phyloP scores from a whole-genome alignment of 495 filamentous ascomycete genomes.

The Melanomma pulvis-pyrius region DNA sequence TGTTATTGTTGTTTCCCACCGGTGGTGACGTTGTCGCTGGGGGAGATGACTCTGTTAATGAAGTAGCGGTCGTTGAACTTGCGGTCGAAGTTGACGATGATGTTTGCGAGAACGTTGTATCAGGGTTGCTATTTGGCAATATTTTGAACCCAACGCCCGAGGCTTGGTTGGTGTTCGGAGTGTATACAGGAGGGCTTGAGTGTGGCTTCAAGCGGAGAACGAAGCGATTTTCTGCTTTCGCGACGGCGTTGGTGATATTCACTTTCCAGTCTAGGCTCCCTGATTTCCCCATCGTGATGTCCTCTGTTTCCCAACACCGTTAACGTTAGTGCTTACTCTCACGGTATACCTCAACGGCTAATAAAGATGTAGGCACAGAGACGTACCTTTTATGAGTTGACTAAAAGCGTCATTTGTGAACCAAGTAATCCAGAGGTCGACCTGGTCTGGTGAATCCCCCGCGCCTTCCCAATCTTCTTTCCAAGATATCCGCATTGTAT shows the following conservation, averaged over 20 bases:
- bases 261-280: not conserved
- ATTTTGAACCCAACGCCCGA: not conserved
- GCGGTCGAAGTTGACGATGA: not conserved
- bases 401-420: not conserved
- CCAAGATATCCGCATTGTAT: not conserved
- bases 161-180: not conserved
- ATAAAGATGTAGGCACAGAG: not conserved
- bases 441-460: not conserved
- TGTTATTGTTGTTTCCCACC: not conserved
- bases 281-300: not conserved
- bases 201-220: not conserved
- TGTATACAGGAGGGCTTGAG: not conserved
- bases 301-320: not conserved
- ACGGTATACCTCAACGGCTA: not conserved
- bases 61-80: not conserved
- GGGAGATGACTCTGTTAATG: too few relatives aligned
- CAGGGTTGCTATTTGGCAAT: not conserved
- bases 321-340: not conserved
- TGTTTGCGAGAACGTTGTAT: not conserved
- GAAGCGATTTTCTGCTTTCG: not conserved
- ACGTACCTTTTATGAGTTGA: not conserved
- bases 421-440: not conserved
- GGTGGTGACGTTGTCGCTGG: not conserved
- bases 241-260: not conserved
- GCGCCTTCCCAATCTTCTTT: not conserved